Base-by-base conservation (phyloP, 2,329 filamentous ascomycete species). In the Mycogone perniciosa region DNA sequence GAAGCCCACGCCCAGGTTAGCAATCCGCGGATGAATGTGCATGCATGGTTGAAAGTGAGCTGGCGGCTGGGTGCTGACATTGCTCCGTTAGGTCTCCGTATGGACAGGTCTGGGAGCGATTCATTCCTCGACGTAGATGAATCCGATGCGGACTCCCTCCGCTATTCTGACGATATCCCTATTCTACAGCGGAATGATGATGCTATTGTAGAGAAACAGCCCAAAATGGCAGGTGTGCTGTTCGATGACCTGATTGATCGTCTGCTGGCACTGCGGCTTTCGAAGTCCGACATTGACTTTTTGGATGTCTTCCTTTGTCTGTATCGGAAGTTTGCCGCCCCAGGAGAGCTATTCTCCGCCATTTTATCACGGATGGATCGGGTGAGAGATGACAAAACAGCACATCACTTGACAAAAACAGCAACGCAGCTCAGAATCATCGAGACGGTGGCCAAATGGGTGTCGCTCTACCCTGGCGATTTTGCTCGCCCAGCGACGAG, bases 241-340 rank as follows among this genome's bases (percentile, higher is more conserved):
- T 82, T 85, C 58, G 83, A 87, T 54, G 86, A 90, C 50, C 73
- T 93, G 4, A 89, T 97, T 20, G 89, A 96, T 67, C 85, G 90
- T n/a, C 77, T 99, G 38, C 76, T 97, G 27, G 80, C 85, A 1
- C 80, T 88, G 55, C 88, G 88, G 34, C 85, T 92, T 72, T 90
- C 88, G 30, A 90, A 89, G 63, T 79, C 85, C n/a, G 93, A 97
- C 64, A 79, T 81, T 52, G 96, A 96, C 67, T 99, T 96, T 63
- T 80, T 82, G 1, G 83, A 90, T 41, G 84, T 95, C 13, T 97
- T 97, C 62, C 76, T 97, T 31, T 96, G 92, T 57, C 75, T 97
- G 10, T 97, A 97, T 69, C 86, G 93, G 55, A 95, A 93, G 66
- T 97, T 99, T 64, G 87, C 89, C 4, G 82, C 91, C 2, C 93